Base-by-base conservation (phyloP, 2,329 filamentous ascomycete genomes). In the Talaromyces sp. region DNA sequence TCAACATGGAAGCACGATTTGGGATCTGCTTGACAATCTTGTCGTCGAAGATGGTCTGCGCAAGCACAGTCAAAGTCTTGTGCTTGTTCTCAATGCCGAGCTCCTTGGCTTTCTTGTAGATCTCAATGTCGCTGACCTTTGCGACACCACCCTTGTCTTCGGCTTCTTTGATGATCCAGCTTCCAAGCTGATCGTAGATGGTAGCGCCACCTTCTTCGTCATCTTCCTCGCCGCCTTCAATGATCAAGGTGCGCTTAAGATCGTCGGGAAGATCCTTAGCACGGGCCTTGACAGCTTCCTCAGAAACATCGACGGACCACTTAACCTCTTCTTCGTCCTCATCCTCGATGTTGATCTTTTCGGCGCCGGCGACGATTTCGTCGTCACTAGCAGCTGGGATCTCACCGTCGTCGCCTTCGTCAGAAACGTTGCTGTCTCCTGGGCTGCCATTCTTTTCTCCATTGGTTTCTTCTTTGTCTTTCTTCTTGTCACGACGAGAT, bases 41-140 rank as follows among this genome's bases (percentile, higher is more conserved):
- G 75, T 96, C 89, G 77, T 96, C 89, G 78, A 99, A 99, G 72
- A 99, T 85, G 70, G 92, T 94, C 84, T 97, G 93, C 58, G 93
- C 92, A 53, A 99, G 88, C 66, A 99, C 93, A 65, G 93, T 86
- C 64, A 97, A 85, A 58, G 93, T 97, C 81, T 91, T 93, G 84
- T 97, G 91, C 88, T 98, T 99, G 81, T 81, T 80, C 82, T 97
- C 94, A 70, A 99, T 95, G 72, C 93, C 93, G 65, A 98, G 85
- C 73, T 98, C 95, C 83, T 96, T 95, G 70, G 94, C 94, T 86
- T 99, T 98, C 81, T 96, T 83, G 80, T 96, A 98, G 77, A 99
- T 92, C 45, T 93, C 90, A 70, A 98, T 86, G 74, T 96, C 93
- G 75, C 92, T 89, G 70, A 99, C 86, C 67, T 93, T 89, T 80